Evolutionary conservation across 441 rosid genomes (phyloP).

Genomic region (Gossypium davidsonii): DNA sequence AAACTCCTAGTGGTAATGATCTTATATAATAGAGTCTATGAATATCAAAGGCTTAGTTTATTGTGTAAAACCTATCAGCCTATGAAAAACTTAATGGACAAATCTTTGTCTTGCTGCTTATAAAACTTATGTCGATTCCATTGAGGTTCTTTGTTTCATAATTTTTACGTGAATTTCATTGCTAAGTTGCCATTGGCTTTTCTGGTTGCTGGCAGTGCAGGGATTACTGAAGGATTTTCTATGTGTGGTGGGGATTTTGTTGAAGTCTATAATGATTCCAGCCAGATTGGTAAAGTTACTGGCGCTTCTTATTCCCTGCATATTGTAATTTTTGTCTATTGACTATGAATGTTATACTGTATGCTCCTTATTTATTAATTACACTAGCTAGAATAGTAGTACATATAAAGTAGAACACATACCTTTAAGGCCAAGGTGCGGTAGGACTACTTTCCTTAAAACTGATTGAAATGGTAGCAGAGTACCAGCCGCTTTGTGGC

Average conservation of each 20-base stretch:
- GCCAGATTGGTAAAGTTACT: conserved; percentile 64
- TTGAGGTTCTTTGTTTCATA: conserved; percentile 1
- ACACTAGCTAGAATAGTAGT: neutral
- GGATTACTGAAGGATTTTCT: conserved; percentile 95
- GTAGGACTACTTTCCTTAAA: neutral
- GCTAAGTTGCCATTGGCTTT: conserved; percentile 15
- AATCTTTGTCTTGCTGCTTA: neutral
- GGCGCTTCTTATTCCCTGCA: neutral
- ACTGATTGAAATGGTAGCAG: neutral
- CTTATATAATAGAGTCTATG: neutral
- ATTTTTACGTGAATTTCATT: neutral
- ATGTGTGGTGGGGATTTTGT: conserved; percentile 99
- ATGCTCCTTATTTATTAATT: neutral
- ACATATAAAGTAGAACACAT: neutral
- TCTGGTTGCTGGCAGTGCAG: conserved; percentile 60
- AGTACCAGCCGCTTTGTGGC: neutral
- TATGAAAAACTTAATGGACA: neutral
- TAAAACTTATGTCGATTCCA: neutral
- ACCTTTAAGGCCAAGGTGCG: neutral
- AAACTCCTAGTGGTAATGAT: neutral
- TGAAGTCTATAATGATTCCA: conserved; percentile 80
- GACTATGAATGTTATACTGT: neutral
- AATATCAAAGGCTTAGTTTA: neutral
- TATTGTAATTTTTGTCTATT: neutral
- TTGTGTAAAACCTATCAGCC: neutral